Conservation (phyloP, 2,329 filamentous ascomycete species). For the Phyllosticta citribraziliensis region DNA sequence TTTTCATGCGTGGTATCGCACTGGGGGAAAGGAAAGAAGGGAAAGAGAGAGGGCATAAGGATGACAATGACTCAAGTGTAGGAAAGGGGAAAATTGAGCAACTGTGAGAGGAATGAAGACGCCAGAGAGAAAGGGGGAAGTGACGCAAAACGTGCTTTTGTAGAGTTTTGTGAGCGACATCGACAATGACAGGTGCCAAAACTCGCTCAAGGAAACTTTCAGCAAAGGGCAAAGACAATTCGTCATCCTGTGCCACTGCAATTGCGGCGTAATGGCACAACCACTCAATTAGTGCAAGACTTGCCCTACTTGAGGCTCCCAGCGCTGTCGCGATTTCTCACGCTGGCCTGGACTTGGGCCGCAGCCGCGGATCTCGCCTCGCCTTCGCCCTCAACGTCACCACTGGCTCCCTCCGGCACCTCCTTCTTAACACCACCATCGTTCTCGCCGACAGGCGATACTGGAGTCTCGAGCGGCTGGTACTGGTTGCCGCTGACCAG, state of each 20-base stretch:
- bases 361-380: not conserved
- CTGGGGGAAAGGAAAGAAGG: not conserved
- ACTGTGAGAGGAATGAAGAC: not conserved
- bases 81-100: not conserved
- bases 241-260: not conserved
- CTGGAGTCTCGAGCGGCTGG: not conserved
- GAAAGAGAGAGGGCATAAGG: not conserved
- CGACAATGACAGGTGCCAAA: not conserved
- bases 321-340: not conserved
- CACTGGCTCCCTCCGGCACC: not conserved
- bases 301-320: not conserved
- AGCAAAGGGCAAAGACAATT: not conserved
- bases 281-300: not conserved
- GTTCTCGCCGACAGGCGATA: not conserved
- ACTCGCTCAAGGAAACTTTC: too few relatives aligned
- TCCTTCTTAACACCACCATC: not conserved
- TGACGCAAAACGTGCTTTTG: not conserved
- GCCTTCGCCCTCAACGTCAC: not conserved
- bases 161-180: not conserved
- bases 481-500: not conserved
- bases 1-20: not conserved
- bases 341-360: not conserved
- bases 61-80: not conserved
- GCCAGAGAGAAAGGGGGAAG: not conserved
- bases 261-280: not conserved